Conservation (phyloP, 2,329 filamentous ascomycete genomes). For the Colletotrichum liaoningense region DNA sequence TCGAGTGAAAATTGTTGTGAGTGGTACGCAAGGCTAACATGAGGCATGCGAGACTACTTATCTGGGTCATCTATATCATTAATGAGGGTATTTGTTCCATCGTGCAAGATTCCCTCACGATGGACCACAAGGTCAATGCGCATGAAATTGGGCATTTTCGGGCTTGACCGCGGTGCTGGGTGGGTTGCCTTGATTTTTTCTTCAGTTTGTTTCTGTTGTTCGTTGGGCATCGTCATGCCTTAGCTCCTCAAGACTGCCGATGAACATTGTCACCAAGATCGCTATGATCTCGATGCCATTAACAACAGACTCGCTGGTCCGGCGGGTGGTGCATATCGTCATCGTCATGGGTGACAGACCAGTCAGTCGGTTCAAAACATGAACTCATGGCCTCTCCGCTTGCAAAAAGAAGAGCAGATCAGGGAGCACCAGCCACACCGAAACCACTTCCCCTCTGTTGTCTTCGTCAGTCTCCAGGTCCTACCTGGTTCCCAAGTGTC, state of each 20-base stretch:
- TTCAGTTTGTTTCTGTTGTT: background rate
- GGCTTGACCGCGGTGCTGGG: background rate
- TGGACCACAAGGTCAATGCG: slow-evolving; percentile 7
- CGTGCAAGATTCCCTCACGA: background rate
- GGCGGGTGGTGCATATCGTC: too few species aligned
- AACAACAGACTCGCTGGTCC: background rate
- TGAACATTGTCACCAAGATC: background rate
- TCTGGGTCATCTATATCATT: background rate
- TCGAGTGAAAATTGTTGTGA: background rate
- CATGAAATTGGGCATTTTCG: background rate
- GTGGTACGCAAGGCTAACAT: background rate
- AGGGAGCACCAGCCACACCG: background rate
- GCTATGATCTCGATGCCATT: background rate
- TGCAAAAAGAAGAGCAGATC: background rate
- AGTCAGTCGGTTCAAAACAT: background rate
- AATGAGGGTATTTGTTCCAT: background rate
- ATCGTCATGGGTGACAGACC: background rate
- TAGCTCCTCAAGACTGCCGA: background rate
- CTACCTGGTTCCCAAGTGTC: background rate
- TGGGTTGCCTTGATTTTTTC: background rate
- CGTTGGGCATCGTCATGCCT: background rate
- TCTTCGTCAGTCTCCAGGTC: background rate
- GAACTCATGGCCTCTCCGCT: background rate
- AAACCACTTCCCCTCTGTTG: background rate
- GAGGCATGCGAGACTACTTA: background rate